These are phyloP conservation scores for Candida sphagnicola DNA, from an alignment of 805 yeast genomes.

Conservation along the genomic window DNA sequence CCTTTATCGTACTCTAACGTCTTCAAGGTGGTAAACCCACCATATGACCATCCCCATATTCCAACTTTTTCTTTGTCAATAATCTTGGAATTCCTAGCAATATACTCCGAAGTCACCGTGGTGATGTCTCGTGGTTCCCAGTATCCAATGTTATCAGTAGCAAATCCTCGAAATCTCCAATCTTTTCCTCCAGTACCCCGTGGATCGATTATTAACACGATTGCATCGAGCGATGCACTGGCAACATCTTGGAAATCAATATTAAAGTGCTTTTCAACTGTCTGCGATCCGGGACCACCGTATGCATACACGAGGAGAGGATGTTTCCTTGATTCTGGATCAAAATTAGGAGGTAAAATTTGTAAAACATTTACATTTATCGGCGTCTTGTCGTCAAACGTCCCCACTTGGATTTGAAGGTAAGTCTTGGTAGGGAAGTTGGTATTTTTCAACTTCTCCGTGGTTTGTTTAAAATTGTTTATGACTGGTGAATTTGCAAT, in stretches of 20 bases:
- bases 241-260: slow-evolving; percentile 59
- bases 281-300: slow-evolving; percentile 81
- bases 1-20: slow-evolving; percentile 80
- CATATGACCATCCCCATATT: slow-evolving; percentile 98
- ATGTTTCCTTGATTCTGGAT: slow-evolving; percentile 40
- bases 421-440: slow-evolving; percentile 51
- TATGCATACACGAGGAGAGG: slow-evolving; percentile 68
- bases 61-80: slow-evolving; percentile 67
- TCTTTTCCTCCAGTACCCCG: slow-evolving; percentile 81
- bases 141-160: slow-evolving; percentile 55
- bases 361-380: slow-evolving; percentile 52
- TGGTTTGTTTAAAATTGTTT: slow-evolving; percentile 15
- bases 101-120: slow-evolving; percentile 46
- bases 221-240: slow-evolving; percentile 52
- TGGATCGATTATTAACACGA: slow-evolving; percentile 70
- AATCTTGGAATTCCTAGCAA: slow-evolving; percentile 36
- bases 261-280: slow-evolving; percentile 43
- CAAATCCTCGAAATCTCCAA: slow-evolving; percentile 60
- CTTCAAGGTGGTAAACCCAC: slow-evolving; percentile 90
- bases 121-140: slow-evolving; percentile 76
- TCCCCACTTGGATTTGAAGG: slow-evolving; percentile 24
- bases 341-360: slow-evolving; percentile 55
- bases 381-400: slow-evolving; percentile 22
- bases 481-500: slow-evolving; percentile 14
- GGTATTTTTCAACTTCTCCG: slow-evolving; percentile 22